Evolutionary conservation across 2,329 filamentous ascomycete species (phyloP), one percentile per base, ranked within the genome.

Genomic region (Colletotrichum lindemuthianum): DNA sequence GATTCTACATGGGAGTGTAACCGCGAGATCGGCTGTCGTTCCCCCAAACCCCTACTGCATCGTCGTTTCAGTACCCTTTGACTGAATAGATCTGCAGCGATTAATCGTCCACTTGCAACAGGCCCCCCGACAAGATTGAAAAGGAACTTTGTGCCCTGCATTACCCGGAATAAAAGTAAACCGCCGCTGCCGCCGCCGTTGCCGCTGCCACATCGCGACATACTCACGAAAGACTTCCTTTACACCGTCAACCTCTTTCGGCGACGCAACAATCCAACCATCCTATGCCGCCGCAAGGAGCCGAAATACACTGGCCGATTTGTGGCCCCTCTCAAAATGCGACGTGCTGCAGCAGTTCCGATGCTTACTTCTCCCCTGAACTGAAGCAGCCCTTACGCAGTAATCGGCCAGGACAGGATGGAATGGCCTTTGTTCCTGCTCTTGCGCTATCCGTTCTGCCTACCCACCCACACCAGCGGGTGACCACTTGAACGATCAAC

Each of bases 401-500:
- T 4, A 24, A 24, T 24, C 24, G 24, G 24, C 24, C 24, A 24
- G 13, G 54, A n/a, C 34, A 32, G 34, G 41, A 34, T 33, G 37
- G 33, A 39, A 43, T 12, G 45, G 47, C 40, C 58, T 60, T 52
- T 56, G 61, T 65, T 56, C 57, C 24, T 24, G 24, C 24, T 51
- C 45, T 44, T 36, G 32, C 41, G 11, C 52, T 37, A 40, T 55
- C 34, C n/a, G 15, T n/a, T 16, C n/a, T 15, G 49, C 9, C 56
- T 44, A 63, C 48, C 59, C 53, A 59, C 53, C 41, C 63, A 66
- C 63, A 63, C 59, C 44, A 43, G 43, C 53, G 15, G 43, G 41
- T 59, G 63, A 66, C 63, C 63, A 66, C 63, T 66, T 58, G 59
- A 66, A 52, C 56, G 61, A 61, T 48, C 24, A 51, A 60, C 33